Evolutionary conservation across 2,329 filamentous ascomycete genomes (phyloP).

Genomic region (Cadophora sp.): DNA sequence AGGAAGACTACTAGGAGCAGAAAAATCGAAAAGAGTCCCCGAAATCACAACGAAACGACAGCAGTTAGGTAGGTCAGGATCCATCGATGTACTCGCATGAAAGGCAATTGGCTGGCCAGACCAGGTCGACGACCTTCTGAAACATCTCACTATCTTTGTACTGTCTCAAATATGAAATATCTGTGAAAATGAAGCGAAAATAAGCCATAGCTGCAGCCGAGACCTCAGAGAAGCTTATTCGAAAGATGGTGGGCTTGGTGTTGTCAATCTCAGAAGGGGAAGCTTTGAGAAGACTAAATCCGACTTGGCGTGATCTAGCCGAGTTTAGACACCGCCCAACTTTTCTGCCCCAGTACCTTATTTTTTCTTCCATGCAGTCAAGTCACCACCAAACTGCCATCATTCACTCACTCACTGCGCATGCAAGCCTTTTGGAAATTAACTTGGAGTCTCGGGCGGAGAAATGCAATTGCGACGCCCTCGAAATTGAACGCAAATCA

Average conservation of each 20-base stretch:
- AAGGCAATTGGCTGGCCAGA: too few species aligned
- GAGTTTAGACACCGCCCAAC: background rate
- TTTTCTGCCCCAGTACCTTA: background rate
- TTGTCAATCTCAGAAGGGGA: slow-evolving; percentile 11
- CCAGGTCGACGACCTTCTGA: too few species aligned
- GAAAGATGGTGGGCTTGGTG: background rate
- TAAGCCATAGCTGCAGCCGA: background rate
- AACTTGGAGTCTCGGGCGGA: slow-evolving; percentile 8
- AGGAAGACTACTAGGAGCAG: background rate
- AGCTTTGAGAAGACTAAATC: background rate
- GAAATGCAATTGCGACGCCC: background rate
- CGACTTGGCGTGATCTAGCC: background rate
- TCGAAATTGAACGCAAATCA: background rate
- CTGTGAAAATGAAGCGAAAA: background rate
- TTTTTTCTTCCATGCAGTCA: background rate
- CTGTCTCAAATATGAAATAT: too few species aligned
- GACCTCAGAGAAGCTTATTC: background rate
- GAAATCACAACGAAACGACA: background rate
- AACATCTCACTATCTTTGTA: too few species aligned
- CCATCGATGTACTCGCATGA: too few species aligned
- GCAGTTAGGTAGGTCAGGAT: background rate
- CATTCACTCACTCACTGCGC: background rate
- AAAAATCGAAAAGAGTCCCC: background rate
- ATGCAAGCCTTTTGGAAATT: slow-evolving; percentile 8
- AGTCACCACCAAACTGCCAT: background rate